A percentile compares a stretch with the other conserved stretches of the same genome.
Evolutionary conservation across 495 filamentous ascomycete genomes (phyloP).

Genomic region (Xylaria nigripes): DNA sequence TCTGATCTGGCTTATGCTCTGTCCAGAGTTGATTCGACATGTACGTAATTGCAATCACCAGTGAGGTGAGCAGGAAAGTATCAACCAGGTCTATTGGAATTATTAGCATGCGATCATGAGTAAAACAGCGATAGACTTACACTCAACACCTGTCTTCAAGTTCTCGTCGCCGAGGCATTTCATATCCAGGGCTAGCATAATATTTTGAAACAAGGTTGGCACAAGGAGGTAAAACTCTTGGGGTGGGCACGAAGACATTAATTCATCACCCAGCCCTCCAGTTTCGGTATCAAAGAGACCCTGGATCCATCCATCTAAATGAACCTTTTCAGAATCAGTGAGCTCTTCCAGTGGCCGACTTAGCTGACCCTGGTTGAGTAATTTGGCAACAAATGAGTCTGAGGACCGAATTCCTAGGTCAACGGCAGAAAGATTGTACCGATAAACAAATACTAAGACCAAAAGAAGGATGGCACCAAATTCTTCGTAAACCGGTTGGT

Average conservation of each 20-base stretch:
- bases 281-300: slow-evolving; percentile 80
- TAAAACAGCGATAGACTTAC: slow-evolving; percentile 37
- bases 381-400: slow-evolving; percentile 68
- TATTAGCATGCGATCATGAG: background rate
- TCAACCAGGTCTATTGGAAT: slow-evolving; percentile 63
- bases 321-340: slow-evolving; percentile 62
- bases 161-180: slow-evolving; percentile 66
- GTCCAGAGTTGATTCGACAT: slow-evolving; percentile 78
- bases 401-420: slow-evolving; percentile 55
- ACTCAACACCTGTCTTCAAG: slow-evolving; percentile 83
- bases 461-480: slow-evolving; percentile 85
- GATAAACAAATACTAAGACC: slow-evolving; percentile 71
- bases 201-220: slow-evolving; percentile 79
- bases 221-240: slow-evolving; percentile 93
- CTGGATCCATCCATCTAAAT: slow-evolving; percentile 75
- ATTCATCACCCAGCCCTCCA: slow-evolving; percentile 65
- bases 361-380: slow-evolving; percentile 58
- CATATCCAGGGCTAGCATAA: slow-evolving; percentile 63
- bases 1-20: slow-evolving; percentile 26
- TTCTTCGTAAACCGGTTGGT: slow-evolving; percentile 94
- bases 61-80: slow-evolving; percentile 78
- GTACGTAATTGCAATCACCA: slow-evolving; percentile 73
- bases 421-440: slow-evolving; percentile 61
- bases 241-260: slow-evolving; percentile 84
- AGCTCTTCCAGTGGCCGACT: slow-evolving; percentile 58